Evolutionary conservation across 2,329 filamentous ascomycete species (phyloP), one percentile per base, ranked within the genome.

Genomic region (Ceratocystis eucalypticola): DNA sequence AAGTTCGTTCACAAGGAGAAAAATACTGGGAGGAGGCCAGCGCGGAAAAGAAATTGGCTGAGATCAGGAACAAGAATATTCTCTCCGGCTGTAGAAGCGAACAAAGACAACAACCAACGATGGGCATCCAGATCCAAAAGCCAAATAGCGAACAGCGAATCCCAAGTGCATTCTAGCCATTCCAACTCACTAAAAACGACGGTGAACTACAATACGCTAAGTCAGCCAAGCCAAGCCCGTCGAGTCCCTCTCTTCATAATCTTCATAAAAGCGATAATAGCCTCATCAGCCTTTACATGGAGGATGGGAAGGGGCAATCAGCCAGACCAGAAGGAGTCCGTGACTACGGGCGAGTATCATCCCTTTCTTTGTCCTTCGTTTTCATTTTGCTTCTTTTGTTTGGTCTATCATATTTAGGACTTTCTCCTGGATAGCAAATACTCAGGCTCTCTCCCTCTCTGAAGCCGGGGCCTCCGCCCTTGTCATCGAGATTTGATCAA

Each of bases 61-160:
- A 59, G 25, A 59, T 59, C 55, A 59, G 55, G 55, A 59, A 37
- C 55, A 59, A 59, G 55, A 59, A 59, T 28, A 59, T 59, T 59
- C 55, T 59, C 55, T 30, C 28, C 28, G 55, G 28, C 55, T 62
- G 44, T 62, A 20, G 61, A 62, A 46, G 44, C 37, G 61, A 46
- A 25, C 20, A 62, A 59, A 46, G 44, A 62, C 61, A 62, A 50
- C 44, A 63, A 20, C 28, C 45, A 25, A 30, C 41, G 61, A 46
- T 46, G 57, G 30, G 57, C 57, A 37, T 61, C 30, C 30, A 37
- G 48, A 25, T 25, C 22, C 48, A 53, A 22, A 4, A 28, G 10
- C 48, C 48, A 53, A n/a, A 25, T 53, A 20, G 37, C 37, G 10
- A 41, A 41, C 37, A 41, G 37, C 37, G 10, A 41, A 41, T 41